These are phyloP conservation scores for Bryoglossum gracile DNA, from an alignment of 495 filamentous ascomycete genomes.

Conservation along the genomic window DNA sequence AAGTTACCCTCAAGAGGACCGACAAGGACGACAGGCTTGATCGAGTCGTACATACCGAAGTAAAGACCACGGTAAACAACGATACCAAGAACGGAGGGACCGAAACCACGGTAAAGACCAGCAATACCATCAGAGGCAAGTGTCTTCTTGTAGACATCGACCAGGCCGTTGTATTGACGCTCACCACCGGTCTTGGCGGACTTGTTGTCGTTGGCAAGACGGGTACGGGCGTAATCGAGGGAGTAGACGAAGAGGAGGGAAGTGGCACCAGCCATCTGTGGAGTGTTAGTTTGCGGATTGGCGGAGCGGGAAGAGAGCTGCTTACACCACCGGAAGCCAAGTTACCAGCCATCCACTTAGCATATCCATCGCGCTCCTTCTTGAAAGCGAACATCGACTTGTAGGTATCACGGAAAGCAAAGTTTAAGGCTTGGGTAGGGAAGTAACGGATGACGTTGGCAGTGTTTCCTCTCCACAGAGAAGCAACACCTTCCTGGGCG, in stretches of 20 bases:
- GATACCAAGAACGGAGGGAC: conserved; percentile 96
- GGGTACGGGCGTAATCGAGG: conserved; percentile 99
- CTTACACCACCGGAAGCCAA: conserved; percentile 99
- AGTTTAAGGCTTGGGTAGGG: conserved; percentile 99
- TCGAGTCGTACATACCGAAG: conserved; percentile 99
- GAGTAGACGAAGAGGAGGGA: conserved; percentile 99
- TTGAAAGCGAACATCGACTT: conserved; percentile 99
- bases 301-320: conserved; percentile 23
- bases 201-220: conserved; percentile 99
- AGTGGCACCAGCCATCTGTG: conserved; percentile 94
- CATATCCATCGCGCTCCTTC: conserved; percentile 98
- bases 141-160: conserved; percentile 99
- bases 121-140: conserved; percentile 94
- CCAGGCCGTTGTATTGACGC: conserved; percentile 98
- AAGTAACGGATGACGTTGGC: conserved; percentile 99
- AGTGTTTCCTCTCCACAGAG: conserved; percentile 98
- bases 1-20: conserved; percentile 94
- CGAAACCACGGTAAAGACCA: conserved; percentile 99
- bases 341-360: conserved; percentile 99
- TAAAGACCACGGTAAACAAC: conserved; percentile 99
- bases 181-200: conserved; percentile 91
- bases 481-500: conserved; percentile 71
- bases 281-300: conserved; percentile 25
- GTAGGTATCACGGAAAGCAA: conserved; percentile 99
- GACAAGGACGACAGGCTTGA: conserved; percentile 96